Evolutionary conservation across 257 asterid species (phyloP), one percentile per base, ranked within the genome.

Genomic region (Anisodus tanguticus): DNA sequence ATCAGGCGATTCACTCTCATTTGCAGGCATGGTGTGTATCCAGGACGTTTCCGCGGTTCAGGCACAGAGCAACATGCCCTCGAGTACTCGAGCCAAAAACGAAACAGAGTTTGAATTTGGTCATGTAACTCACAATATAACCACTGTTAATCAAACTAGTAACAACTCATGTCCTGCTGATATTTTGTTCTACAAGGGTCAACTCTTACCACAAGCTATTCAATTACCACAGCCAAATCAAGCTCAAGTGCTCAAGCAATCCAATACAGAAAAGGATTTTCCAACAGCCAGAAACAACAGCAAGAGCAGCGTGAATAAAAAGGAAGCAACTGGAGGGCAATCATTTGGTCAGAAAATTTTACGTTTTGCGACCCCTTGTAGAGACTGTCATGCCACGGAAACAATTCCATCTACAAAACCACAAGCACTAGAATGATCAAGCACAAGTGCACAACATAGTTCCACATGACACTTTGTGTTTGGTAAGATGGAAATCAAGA

Each of bases 1-100:
- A 74, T 92, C 96, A 0, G 83, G 79, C 10, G 90, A 90, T 62
- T 92, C 96, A 0, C 91, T 92, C 86, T 91, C 95, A 83, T 93
- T 92, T 41, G 69, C 92, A 37, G 85, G 91, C 86, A 88, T 91
- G 2, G 88, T 91, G 51, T 87, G 90, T 76, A 74, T 72, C 43
- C 92, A 88, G 70, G 88, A 91, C n/a, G 86, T 76, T 19, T 53
- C 22, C 0, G 7, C 55, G 3, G 45, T 76, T 22, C 62, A 51
- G 22, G 2, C 47, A 51, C 63, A 26, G 17, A 51, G 13, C 26
- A 11, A 51, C 6, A 76, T 53, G 64, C 53, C 84, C 43, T 43
- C 79, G 59, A 8, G 55, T 49, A 49, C 53, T 31, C 83, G 2
- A 5, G 74, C 60, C 13, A 74, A 85, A 72, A 64, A 58, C 37